These are phyloP conservation scores for Liriodendron chinense DNA, from an alignment of 164 flowering plant species.

Conservation along the genomic window DNA sequence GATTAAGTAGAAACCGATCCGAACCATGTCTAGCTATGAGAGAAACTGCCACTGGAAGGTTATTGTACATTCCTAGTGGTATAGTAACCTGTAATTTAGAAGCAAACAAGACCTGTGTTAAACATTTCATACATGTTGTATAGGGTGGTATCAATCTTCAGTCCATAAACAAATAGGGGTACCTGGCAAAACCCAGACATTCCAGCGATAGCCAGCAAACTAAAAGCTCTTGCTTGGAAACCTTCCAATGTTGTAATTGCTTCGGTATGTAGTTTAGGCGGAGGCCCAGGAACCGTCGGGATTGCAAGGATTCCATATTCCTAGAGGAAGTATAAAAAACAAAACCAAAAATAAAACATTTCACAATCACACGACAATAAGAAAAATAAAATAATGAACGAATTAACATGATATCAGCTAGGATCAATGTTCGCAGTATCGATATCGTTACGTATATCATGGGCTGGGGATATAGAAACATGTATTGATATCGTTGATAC, in stretches of 20 bases:
- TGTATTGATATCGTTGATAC: too few relatives aligned
- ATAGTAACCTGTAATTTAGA: conserved; percentile 59
- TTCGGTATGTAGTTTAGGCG: conserved; percentile 68
- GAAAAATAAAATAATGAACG: neutral
- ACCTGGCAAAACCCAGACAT: conserved; percentile 94
- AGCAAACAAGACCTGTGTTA: neutral
- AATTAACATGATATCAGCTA: neutral
- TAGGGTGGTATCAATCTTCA: neutral
- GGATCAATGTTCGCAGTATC: neutral
- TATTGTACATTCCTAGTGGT: conserved; percentile 64
- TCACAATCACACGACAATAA: neutral
- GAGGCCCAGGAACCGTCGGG: conserved; percentile 90
- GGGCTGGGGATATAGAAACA: too few relatives aligned
- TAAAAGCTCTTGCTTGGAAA: conserved; percentile 68
- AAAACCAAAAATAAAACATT: neutral
- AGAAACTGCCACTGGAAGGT: conserved; percentile 74
- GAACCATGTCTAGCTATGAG: conserved; percentile 79
- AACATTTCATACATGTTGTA: neutral
- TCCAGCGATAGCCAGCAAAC: conserved; percentile 81
- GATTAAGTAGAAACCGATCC: conserved; percentile 67
- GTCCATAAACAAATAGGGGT: neutral
- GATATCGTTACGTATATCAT: too few relatives aligned
- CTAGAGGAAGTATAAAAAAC: conserved; percentile 24
- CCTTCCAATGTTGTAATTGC: conserved; percentile 39
- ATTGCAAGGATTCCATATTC: conserved; percentile 67